Percentiles rank a stretch among this genome's conserved stretches.
Conservation (phyloP, 73 alveolate species). For the Paramecium sexaurelia region DNA sequence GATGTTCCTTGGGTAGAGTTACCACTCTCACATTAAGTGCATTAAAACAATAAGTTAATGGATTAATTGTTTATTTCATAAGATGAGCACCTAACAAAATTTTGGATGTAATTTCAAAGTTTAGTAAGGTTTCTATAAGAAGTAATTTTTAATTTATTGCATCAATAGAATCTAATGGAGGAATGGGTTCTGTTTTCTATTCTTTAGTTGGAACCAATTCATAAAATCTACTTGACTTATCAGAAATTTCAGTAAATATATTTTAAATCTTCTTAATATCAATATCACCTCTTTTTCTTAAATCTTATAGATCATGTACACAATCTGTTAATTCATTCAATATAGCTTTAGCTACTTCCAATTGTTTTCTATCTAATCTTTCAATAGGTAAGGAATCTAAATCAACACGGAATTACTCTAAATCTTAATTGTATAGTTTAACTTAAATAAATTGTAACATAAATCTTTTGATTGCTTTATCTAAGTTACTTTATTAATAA, state of each 20-base stretch:
- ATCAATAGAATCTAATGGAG: constrained; percentile 78
- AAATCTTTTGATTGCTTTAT: constrained; percentile 28
- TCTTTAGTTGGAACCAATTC: constrained; percentile 64
- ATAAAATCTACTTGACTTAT: constrained; percentile 60
- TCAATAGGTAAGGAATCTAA: constrained; percentile 58
- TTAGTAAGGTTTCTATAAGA: constrained; percentile 78
- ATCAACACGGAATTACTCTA: constrained; percentile 42
- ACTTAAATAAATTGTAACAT: constrained; percentile 29
- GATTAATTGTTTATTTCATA: constrained; percentile 78
- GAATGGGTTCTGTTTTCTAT: constrained; percentile 74
- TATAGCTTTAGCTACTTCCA: constrained; percentile 76
- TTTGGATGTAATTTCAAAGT: constrained; percentile 90
- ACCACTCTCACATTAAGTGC: constrained; percentile 84
- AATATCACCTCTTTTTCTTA: constrained; percentile 64
- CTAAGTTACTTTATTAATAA: constrained; percentile 55
- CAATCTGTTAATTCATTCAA: constrained; percentile 74
- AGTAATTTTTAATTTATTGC: constrained; percentile 71
- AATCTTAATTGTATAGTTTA: neutral
- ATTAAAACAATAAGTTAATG: constrained; percentile 88
- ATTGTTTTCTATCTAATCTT: constrained; percentile 70
- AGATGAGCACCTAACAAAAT: constrained; percentile 88
- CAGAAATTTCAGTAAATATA: constrained; percentile 33
- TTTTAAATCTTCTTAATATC: constrained; percentile 29
- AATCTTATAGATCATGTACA: constrained; percentile 67
- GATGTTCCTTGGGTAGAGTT: constrained; percentile 71